A percentile compares a stretch with the other conserved stretches of the same genome.
phyloP scores from a whole-genome alignment of 495 filamentous ascomycete species.

The Rhypophila decipiens region DNA sequence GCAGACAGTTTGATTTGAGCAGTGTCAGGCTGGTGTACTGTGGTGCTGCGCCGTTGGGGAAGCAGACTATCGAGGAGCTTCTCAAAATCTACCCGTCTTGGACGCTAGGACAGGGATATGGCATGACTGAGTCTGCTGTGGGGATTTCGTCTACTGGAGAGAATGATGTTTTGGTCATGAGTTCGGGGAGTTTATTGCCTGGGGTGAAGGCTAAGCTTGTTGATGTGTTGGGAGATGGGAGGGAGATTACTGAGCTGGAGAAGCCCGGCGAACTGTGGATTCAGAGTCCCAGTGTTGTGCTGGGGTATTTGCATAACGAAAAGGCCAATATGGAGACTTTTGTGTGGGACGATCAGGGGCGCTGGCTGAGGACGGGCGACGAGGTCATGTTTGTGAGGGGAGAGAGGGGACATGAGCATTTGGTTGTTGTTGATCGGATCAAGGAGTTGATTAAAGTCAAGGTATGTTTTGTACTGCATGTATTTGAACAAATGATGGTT shows the following conservation, averaged over 20 bases:
- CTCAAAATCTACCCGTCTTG: slow-evolving; percentile 59
- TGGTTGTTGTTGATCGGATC: not conserved
- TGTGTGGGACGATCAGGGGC: not conserved
- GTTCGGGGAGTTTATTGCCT: not conserved
- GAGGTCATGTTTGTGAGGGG: not conserved
- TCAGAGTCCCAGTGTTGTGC: not conserved
- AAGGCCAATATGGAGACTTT: not conserved
- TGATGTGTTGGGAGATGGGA: not conserved
- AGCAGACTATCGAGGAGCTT: slow-evolving; percentile 67
- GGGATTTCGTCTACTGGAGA: not conserved
- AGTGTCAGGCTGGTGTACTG: slow-evolving; percentile 64
- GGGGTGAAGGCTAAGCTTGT: not conserved
- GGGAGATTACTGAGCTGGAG: not conserved
- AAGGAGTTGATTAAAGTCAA: not conserved
- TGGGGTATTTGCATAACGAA: not conserved
- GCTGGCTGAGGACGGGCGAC: not conserved
- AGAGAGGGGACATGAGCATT: not conserved
- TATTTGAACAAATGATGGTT: not conserved
- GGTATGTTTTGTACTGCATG: not conserved
- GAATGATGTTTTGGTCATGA: not conserved
- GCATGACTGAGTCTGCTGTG: slow-evolving; percentile 26
- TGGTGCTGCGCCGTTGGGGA: slow-evolving; percentile 77
- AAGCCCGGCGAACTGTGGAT: not conserved
- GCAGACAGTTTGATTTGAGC: slow-evolving; percentile 68
- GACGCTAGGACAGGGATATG: slow-evolving; percentile 73